Evolutionary conservation across 805 yeast species (phyloP).

Genomic region (Nakazawaea siamensis): DNA sequence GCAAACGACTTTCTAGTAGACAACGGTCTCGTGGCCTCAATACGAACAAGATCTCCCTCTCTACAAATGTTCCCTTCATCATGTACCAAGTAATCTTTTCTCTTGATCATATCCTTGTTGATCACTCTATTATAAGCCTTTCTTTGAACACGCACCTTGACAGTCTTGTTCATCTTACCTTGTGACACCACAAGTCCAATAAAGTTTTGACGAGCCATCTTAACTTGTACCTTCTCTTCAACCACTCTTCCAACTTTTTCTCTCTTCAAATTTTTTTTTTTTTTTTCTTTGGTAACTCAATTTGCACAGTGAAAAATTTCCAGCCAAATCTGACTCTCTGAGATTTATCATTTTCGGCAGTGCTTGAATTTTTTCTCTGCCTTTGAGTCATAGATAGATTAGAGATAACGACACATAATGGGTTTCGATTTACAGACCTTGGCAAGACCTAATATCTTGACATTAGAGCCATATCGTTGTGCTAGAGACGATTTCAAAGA

Average conservation of each 20-base stretch:
- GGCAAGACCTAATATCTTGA: slow-evolving; percentile 78
- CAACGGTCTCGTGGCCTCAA: slow-evolving; percentile 81
- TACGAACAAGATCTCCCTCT: slow-evolving; percentile 93
- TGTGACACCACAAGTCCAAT: slow-evolving; percentile 91
- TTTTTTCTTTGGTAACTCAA: not conserved
- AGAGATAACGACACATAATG: too few species aligned
- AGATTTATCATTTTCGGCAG: too few species aligned
- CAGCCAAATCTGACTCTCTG: too few species aligned
- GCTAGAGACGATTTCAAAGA: slow-evolving; percentile 92
- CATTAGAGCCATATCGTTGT: slow-evolving; percentile 87
- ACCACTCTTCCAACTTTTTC: not conserved
- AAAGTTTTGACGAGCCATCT: slow-evolving; percentile 85
- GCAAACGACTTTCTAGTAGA: slow-evolving; percentile 81
- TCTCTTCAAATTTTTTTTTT: not conserved
- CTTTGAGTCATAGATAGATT: not conserved
- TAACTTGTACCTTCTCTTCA: slow-evolving; percentile 2
- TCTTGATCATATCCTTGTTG: slow-evolving; percentile 66
- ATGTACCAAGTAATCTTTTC: slow-evolving; percentile 84
- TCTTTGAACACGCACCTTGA: slow-evolving; percentile 82
- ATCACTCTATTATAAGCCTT: slow-evolving; percentile 63
- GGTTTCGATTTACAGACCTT: slow-evolving; percentile 46
- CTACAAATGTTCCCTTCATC: slow-evolving; percentile 88
- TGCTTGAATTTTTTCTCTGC: too few species aligned
- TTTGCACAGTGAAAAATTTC: slow-evolving; percentile 4
- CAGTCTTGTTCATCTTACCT: slow-evolving; percentile 93